Evolutionary conservation across 202 grass and related monocot species (phyloP), one percentile per base, ranked within the genome.

Genomic region (Eragrostis tef): DNA sequence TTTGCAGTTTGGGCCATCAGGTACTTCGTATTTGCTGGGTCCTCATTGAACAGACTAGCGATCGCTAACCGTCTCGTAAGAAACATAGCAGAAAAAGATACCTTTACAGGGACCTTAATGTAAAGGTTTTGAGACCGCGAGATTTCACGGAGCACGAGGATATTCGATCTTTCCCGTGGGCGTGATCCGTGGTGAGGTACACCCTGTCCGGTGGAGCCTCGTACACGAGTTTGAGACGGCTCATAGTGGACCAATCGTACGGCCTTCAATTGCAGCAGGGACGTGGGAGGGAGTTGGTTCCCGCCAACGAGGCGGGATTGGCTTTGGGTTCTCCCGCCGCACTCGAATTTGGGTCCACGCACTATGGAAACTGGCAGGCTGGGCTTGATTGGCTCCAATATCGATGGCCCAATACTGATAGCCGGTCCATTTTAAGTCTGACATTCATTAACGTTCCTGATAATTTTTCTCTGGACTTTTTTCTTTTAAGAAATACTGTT

Each of bases 271-370:
- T 67, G 62, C 20, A 13, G 51, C 14, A 0, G 27, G 14, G 70
- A 27, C 49, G 10, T 68, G 48, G 3, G 31, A 26, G 11, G 68
- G 4, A 11, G 2, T 46, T 68, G 5, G 71, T 82, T 87, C 85
- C 85, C 64, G 79, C 85, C 71, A 81, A 82, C 45, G 29, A 77
- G 53, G 44, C 64, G 45, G 45, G 71, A 13, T 3, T 69, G 29
- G 11, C 24, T 81, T 81, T 70, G 42, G 70, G 64, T 54, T 11
- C 46, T 82, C 43, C 78, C 85, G 78, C 84, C 52, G 43, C 9
- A 9, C 54, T 21, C 70, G 10, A 36, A 22, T 44, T 43, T 25
- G 43, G 52, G 17, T 11, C 61, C 16, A 6, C 1, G 0, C 43
- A 17, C 9, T 9, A 24, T 11, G 17, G 22, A 57, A 44, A 29